phyloP scores from a whole-genome alignment of 1,284 basidiomycete genomes.

The Inonotus obliquus region DNA sequence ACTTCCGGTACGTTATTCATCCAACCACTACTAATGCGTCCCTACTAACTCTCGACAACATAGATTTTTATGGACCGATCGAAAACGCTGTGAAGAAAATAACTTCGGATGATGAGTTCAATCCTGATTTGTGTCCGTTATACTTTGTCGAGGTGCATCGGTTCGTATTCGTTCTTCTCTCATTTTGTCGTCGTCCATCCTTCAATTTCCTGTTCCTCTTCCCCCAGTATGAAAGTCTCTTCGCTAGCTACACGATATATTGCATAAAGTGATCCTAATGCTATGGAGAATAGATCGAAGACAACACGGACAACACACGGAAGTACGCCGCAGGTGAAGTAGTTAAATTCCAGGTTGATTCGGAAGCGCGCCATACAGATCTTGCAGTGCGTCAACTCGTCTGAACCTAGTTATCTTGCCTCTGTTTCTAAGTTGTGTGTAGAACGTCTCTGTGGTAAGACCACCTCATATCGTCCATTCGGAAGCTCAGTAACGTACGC shows the following conservation, averaged over 20 bases:
- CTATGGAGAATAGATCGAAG: constrained; percentile 25
- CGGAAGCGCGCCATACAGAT: constrained; percentile 34
- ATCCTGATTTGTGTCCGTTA: constrained; percentile 31
- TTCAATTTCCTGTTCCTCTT: neutral
- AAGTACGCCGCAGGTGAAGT: constrained; percentile 28
- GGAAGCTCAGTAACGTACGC: neutral
- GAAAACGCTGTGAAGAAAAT: constrained; percentile 30
- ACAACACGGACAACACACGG: constrained; percentile 30
- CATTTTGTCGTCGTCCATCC: neutral
- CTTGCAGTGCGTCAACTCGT: constrained; percentile 27
- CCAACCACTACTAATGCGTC: neutral
- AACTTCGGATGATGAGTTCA: constrained; percentile 29
- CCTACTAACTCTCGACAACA: too few relatives aligned
- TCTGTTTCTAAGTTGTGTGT: constrained; percentile 28
- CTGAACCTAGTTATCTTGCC: neutral
- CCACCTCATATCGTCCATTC: neutral
- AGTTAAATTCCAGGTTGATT: constrained; percentile 32
- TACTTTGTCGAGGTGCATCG: constrained; percentile 34
- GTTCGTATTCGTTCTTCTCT: too few relatives aligned
- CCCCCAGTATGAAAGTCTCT: too few relatives aligned
- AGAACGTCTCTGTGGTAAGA: neutral
- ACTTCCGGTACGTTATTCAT: constrained; percentile 23
- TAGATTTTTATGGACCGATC: constrained; percentile 32
- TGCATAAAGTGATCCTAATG: too few relatives aligned
- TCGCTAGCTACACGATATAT: too few relatives aligned